A percentile compares a stretch with the other conserved stretches of the same genome.
These are phyloP conservation scores for Wickerhamomyces kurtzmanii DNA, from an alignment of 805 yeast genomes.

Conservation along the genomic window DNA sequence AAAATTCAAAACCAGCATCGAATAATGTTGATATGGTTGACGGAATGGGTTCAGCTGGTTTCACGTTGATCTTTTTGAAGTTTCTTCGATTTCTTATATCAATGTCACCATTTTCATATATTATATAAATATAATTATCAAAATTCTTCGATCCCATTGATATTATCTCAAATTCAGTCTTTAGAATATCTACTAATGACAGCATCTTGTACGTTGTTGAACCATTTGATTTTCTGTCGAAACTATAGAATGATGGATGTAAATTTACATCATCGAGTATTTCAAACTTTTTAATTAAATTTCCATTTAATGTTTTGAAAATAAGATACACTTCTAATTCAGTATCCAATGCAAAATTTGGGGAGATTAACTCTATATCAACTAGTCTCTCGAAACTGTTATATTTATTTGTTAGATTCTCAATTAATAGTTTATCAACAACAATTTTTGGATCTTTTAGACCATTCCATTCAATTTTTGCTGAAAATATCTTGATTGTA, in stretches of 20 bases:
- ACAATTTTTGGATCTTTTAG: constrained; percentile 30
- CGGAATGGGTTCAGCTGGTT: constrained; percentile 14
- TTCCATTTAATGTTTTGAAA: constrained; percentile 16
- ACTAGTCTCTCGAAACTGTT: constrained; percentile 16
- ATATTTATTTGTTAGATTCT: constrained; percentile 16
- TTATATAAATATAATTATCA: constrained; percentile 29
- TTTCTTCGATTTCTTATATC: constrained; percentile 31
- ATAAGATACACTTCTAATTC: constrained; percentile 35
- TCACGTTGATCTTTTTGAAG: constrained; percentile 10
- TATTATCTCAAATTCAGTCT: no score
- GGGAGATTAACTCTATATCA: constrained; percentile 34
- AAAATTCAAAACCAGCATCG: constrained; percentile 47
- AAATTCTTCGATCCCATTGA: constrained; percentile 24
- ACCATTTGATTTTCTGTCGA: no score
- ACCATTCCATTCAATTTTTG: constrained; percentile 45
- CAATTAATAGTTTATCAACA: constrained; percentile 20
- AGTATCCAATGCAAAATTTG: constrained; percentile 30
- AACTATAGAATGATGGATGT: no score
- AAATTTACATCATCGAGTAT: neutral
- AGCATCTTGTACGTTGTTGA: neutral
- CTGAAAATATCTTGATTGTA: constrained; percentile 28
- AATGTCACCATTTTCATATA: constrained; percentile 33
- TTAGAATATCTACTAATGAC: no score
- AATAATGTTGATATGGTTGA: constrained; percentile 28
- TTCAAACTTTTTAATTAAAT: constrained; percentile 1